Conservation (phyloP, 2,329 filamentous ascomycete genomes). For the Stachybotrys echinatus region DNA sequence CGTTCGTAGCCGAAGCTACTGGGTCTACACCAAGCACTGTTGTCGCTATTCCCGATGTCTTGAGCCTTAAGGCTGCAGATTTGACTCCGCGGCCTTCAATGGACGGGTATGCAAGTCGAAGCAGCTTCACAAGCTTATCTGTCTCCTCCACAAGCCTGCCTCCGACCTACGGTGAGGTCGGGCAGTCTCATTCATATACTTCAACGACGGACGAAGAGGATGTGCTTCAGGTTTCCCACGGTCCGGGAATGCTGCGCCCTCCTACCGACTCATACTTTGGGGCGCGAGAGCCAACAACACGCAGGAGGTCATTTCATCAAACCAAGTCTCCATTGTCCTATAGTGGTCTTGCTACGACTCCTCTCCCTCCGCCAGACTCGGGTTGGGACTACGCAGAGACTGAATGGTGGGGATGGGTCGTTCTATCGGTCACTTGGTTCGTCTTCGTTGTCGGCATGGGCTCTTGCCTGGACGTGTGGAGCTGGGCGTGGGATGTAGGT, state of each 20-base stretch:
- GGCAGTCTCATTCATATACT: conserved; percentile 38
- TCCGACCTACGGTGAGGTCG: conserved; percentile 12
- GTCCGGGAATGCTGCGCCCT: conserved; percentile 36
- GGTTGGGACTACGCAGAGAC: conserved; percentile 93
- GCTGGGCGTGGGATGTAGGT: conserved; percentile 98
- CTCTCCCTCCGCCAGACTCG: conserved; percentile 40
- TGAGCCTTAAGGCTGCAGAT: conserved; percentile 44
- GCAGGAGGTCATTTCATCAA: conserved; percentile 43
- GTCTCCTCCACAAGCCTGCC: conserved; percentile 6
- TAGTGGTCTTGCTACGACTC: conserved; percentile 43
- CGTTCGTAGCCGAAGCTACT: conserved; percentile 12
- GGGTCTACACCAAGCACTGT: conserved; percentile 13
- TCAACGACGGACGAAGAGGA: conserved; percentile 81
- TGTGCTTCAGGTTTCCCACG: conserved; percentile 56
- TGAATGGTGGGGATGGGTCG: conserved; percentile 97
- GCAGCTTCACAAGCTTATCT: conserved; percentile 14
- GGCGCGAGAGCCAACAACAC: conserved; percentile 32
- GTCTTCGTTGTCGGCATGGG: conserved; percentile 97
- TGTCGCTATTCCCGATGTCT: conserved; percentile 18
- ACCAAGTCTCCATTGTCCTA: conserved; percentile 58
- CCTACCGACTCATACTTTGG: conserved; percentile 57
- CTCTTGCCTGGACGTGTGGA: conserved; percentile 91
- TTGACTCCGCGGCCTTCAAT: conserved; percentile 40
- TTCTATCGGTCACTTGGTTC: conserved; percentile 85
- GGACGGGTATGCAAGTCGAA: conserved; percentile 36